Conservation (phyloP, 2,329 filamentous ascomycete genomes). For the Colletotrichum camelliae region DNA sequence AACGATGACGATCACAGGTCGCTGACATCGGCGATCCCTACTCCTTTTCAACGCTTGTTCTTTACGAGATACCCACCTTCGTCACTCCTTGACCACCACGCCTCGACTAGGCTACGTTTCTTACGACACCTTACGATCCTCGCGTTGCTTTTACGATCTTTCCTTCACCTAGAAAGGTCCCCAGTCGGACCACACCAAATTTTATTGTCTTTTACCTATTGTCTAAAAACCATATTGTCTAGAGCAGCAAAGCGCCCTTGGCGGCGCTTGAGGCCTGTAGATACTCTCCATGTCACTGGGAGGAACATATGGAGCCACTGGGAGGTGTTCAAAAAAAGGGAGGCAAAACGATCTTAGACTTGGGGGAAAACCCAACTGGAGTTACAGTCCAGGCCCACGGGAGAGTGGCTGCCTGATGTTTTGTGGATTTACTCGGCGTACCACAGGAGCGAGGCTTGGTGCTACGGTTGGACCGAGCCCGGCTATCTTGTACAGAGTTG, state of each 20-base stretch:
- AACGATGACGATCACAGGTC: not conserved
- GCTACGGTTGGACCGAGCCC: not conserved
- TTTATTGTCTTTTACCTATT: slow-evolving; percentile 15
- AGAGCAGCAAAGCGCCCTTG: not conserved
- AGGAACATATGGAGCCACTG: slow-evolving; percentile 12
- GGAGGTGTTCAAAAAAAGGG: not conserved
- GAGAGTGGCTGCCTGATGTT: slow-evolving; percentile 13
- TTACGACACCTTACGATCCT: slow-evolving; percentile 13
- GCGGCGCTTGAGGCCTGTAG: slow-evolving; percentile 9
- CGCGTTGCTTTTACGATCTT: not conserved
- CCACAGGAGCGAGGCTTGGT: not conserved
- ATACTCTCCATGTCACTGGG: not conserved
- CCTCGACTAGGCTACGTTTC: slow-evolving; percentile 16
- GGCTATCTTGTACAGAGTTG: slow-evolving; percentile 12
- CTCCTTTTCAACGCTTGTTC: not conserved
- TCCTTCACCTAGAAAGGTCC: not conserved
- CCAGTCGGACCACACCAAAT: not conserved
- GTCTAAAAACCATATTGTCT: slow-evolving; percentile 11
- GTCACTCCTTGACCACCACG: slow-evolving; percentile 15
- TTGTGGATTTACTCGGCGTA: slow-evolving; percentile 16
- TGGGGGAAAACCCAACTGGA: slow-evolving; percentile 8
- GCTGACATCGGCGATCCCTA: slow-evolving; percentile 11
- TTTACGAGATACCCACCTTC: slow-evolving; percentile 31
- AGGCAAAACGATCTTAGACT: slow-evolving; percentile 10
- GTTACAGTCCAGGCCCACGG: slow-evolving; percentile 16